Base-by-base conservation (phyloP, 768 basidiomycete genomes). In the Lepiota brunneoincarnata region DNA sequence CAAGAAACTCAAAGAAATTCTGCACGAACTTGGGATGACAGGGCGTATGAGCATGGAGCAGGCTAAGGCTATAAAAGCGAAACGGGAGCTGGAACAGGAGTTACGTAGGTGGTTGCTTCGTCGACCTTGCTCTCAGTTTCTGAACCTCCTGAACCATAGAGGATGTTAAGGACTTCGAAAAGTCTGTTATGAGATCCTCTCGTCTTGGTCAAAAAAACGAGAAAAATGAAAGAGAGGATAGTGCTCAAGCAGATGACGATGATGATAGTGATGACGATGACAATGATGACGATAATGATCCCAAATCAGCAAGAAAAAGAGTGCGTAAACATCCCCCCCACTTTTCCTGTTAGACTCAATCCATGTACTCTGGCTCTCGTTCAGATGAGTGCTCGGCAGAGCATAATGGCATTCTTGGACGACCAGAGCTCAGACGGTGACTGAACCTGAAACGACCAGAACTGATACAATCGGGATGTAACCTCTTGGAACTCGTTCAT, bases 11-110 rank as follows among this genome's bases (percentile, higher is more conserved):
- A 83, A 80, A 52, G 72, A 78, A 54, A 84, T 88, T 11, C 74
- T 93, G 6, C 63, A 72, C 21, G 87, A 85, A 3, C 75, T 93
- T 26, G 92, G 92, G 1, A 95, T 94, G 91, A 80, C 74, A 0
- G 89, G 89, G 1, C 79, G 86, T 20, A 73, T 85, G 63, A 93
- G 83, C 56, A 61, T 91, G 62, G 91, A 91, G 49, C 87, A 94
- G 69, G 93, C 93, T 3, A 89, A 82, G 60, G 71, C 74, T 2
- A 87, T 95, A 60, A 87, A 78, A 56, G 81, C 75, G 66, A 81
- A 81, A 63, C 75, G 91, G 41, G 94, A 94, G 64, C 65, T 92
- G 5, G 86, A 81, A 20, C 75, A 90, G 55, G 91, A 94, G 63
- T 75, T 94, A 59, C 28, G 82, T 75, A 20, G 26, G 53, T 43